Conservation (phyloP, 441 rosid genomes). For the Aquilaria agallochum region DNA sequence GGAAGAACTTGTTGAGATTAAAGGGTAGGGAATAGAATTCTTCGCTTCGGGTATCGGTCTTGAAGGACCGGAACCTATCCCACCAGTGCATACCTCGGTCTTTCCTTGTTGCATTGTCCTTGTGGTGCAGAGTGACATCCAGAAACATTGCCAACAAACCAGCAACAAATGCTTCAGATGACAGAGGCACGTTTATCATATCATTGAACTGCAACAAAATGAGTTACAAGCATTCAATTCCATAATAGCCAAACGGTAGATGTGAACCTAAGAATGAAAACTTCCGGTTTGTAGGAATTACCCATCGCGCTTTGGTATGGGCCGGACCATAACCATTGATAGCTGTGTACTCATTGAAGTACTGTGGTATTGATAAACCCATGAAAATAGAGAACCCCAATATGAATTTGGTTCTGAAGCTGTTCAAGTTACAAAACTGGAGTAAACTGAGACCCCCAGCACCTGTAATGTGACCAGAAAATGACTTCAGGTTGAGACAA, state of each 20-base stretch:
- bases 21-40: conserved; percentile 73
- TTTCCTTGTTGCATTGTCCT: conserved; percentile 60
- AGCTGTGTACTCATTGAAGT: conserved; percentile 90
- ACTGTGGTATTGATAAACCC: conserved; percentile 93
- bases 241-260: no score
- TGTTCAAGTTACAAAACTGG: conserved; percentile 94
- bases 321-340: conserved; percentile 82
- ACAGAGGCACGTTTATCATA: conserved; percentile 85
- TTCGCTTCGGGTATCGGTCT: conserved; percentile 52
- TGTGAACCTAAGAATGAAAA: no score
- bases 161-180: conserved; percentile 85
- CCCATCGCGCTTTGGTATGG: conserved; percentile 94
- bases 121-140: conserved; percentile 58
- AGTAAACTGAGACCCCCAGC: conserved; percentile 80
- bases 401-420: conserved; percentile 70
- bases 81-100: conserved; percentile 78
- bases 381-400: conserved; percentile 93
- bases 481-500: not conserved
- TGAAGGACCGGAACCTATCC: conserved; percentile 55
- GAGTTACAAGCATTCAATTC: not conserved
- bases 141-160: conserved; percentile 67
- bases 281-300: conserved; percentile 17
- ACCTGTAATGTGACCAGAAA: conserved; percentile 39
- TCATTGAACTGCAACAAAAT: conserved; percentile 71
- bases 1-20: conserved; percentile 69